These are phyloP conservation scores for Herpotrichia juniperi DNA, from an alignment of 2,329 filamentous ascomycete species.

Conservation along the genomic window DNA sequence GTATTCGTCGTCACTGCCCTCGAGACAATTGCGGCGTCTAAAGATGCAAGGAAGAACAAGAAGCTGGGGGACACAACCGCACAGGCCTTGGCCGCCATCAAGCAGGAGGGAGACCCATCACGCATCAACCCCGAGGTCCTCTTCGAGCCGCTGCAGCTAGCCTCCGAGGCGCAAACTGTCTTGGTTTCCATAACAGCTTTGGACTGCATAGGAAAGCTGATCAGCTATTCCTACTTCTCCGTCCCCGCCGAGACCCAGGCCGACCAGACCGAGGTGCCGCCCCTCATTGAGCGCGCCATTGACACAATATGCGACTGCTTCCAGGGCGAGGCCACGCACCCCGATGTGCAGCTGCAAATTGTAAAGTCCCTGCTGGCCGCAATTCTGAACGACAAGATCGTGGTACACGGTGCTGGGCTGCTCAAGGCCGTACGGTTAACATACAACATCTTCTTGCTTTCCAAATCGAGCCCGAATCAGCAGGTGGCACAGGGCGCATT, in stretches of 20 bases:
- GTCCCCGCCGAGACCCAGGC: slow-evolving; percentile 59
- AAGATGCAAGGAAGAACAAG: slow-evolving; percentile 87
- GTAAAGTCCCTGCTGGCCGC: slow-evolving; percentile 96
- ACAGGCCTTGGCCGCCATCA: slow-evolving; percentile 83
- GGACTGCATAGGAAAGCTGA: slow-evolving; percentile 98
- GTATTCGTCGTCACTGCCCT: slow-evolving; percentile 95
- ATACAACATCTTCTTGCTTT: slow-evolving; percentile 98
- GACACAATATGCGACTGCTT: slow-evolving; percentile 99
- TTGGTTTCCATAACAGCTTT: slow-evolving; percentile 87
- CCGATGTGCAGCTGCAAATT: slow-evolving; percentile 95
- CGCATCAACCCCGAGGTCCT: slow-evolving; percentile 89
- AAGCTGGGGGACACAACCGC: slow-evolving; percentile 82
- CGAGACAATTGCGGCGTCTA: slow-evolving; percentile 88
- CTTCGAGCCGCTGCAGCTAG: slow-evolving; percentile 88
- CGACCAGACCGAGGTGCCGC: slow-evolving; percentile 56
- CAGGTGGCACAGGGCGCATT: slow-evolving; percentile 96
- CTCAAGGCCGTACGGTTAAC: slow-evolving; percentile 97
- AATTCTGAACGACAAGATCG: slow-evolving; percentile 97
- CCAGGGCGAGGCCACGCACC: slow-evolving; percentile 90
- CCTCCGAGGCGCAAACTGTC: slow-evolving; percentile 84
- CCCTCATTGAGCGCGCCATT: slow-evolving; percentile 94
- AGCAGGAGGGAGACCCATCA: slow-evolving; percentile 74
- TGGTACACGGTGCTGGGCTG: slow-evolving; percentile 94
- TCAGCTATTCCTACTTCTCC: slow-evolving; percentile 98
- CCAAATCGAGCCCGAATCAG: slow-evolving; percentile 91